Evolutionary conservation across 345 rosid genomes (phyloP).

Genomic region (Bruguiera sexangula): DNA sequence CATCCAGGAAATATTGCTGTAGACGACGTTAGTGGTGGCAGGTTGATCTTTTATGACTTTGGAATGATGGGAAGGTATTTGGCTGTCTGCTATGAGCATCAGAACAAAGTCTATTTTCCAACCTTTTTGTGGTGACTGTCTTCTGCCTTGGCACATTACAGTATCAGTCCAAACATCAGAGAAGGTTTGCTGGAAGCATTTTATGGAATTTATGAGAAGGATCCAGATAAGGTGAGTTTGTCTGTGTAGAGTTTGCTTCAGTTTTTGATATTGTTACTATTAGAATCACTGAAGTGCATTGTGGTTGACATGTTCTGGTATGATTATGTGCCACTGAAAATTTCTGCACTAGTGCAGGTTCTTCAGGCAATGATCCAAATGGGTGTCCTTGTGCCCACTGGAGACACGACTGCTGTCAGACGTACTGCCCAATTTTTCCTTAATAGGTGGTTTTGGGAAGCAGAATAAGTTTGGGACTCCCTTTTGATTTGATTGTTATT

Average conservation of each 20-base stretch:
- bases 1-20: constrained; percentile 99
- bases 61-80: constrained; percentile 99
- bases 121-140: constrained; percentile 17
- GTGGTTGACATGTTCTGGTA: constrained; percentile 6
- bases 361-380: constrained; percentile 94
- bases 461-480: not conserved
- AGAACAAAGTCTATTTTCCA: constrained; percentile 3
- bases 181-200: constrained; percentile 88
- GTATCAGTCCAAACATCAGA: constrained; percentile 89
- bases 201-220: constrained; percentile 92
- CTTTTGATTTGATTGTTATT: not conserved
- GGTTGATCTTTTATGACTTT: constrained; percentile 95
- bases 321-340: constrained; percentile 1
- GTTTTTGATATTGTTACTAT: constrained; percentile 6
- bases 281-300: constrained; percentile 1
- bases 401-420: constrained; percentile 94
- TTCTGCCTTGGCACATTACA: constrained; percentile 32
- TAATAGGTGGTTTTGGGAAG: constrained; percentile 52
- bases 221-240: constrained; percentile 76
- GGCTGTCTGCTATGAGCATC: constrained; percentile 3
- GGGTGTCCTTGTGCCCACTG: constrained; percentile 99
- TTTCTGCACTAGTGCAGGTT: constrained; percentile 43
- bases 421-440: constrained; percentile 94
- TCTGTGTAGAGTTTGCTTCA: constrained; percentile 16
- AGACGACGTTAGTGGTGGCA: constrained; percentile 97